These are phyloP conservation scores for Mycena amicta DNA, from an alignment of 768 basidiomycete species.

Conservation along the genomic window DNA sequence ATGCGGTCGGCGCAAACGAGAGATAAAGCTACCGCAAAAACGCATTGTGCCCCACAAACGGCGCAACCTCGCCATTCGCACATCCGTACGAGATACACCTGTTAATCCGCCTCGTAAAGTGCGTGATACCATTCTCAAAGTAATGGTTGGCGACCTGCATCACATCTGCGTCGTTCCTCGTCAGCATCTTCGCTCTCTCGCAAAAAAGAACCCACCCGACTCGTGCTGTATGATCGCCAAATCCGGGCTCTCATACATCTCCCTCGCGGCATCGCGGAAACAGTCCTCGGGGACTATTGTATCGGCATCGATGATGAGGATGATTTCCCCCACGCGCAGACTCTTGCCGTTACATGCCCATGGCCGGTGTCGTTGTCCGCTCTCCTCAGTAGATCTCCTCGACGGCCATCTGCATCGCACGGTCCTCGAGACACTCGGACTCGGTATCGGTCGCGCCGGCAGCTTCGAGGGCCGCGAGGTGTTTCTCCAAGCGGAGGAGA, in stretches of 20 bases:
- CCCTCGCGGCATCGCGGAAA: conserved; percentile 85
- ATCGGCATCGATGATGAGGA: conserved; percentile 82
- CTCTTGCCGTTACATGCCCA: conserved; percentile 78
- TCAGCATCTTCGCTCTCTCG: too few relatives aligned
- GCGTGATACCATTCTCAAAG: conserved; percentile 88
- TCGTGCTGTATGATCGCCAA: conserved; percentile 90
- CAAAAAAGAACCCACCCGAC: conserved; percentile 47
- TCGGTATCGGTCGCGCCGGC: conserved; percentile 43
- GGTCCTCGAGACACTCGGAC: conserved; percentile 66
- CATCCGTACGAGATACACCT: conserved; percentile 76
- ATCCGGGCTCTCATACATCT: conserved; percentile 77
- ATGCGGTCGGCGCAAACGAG: neutral
- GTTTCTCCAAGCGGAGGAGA: conserved; percentile 61
- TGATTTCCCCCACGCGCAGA: conserved; percentile 74
- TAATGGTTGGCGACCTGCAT: conserved; percentile 90
- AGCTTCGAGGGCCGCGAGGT: conserved; percentile 48
- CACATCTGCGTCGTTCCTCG: conserved; percentile 54
- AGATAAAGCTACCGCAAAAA: conserved; percentile 57
- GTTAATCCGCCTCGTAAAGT: conserved; percentile 90
- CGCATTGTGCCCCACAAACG: conserved; percentile 86
- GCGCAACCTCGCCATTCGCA: conserved; percentile 80
- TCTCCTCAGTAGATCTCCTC: conserved; percentile 73
- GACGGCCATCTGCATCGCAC: conserved; percentile 70
- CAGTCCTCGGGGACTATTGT: conserved; percentile 84
- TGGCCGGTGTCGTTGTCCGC: conserved; percentile 54